These are phyloP conservation scores for Blepharisma undulans DNA, from an alignment of 169 alveolate genomes.

Conservation along the genomic window DNA sequence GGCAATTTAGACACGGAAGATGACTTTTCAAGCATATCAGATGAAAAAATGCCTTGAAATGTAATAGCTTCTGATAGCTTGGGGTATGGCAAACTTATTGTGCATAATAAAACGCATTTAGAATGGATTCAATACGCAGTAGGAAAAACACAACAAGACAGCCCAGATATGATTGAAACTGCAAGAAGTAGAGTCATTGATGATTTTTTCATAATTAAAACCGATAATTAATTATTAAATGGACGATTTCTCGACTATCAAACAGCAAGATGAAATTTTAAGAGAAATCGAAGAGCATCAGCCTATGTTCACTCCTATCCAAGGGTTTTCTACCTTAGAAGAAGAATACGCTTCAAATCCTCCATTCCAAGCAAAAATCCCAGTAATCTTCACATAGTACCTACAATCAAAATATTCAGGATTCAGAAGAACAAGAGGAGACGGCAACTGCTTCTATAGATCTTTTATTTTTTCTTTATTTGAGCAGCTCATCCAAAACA, in stretches of 20 bases:
- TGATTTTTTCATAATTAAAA: background rate
- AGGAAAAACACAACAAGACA: background rate
- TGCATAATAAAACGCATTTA: slow-evolving; percentile 16
- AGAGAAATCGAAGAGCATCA: slow-evolving; percentile 3
- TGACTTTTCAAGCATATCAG: background rate
- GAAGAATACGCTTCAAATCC: slow-evolving; percentile 10
- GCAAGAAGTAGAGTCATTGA: background rate
- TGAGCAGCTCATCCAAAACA: background rate
- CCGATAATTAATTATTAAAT: background rate
- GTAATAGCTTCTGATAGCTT: background rate
- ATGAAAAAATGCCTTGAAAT: background rate
- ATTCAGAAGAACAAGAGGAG: slow-evolving; percentile 39
- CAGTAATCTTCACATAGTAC: background rate
- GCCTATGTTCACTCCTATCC: background rate
- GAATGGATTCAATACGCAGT: background rate
- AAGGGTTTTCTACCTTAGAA: background rate
- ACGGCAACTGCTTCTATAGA: slow-evolving; percentile 46
- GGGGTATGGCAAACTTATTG: slow-evolving; percentile 24
- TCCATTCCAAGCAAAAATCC: background rate
- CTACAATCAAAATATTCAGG: background rate
- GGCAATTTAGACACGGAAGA: slow-evolving; percentile 15
- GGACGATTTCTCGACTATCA: background rate
- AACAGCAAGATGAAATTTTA: slow-evolving; percentile 6
- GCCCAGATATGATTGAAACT: background rate
- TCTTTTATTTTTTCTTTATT: background rate